Conservation (phyloP, 2,329 filamentous ascomycete species). For the Fusarium paranaense region DNA sequence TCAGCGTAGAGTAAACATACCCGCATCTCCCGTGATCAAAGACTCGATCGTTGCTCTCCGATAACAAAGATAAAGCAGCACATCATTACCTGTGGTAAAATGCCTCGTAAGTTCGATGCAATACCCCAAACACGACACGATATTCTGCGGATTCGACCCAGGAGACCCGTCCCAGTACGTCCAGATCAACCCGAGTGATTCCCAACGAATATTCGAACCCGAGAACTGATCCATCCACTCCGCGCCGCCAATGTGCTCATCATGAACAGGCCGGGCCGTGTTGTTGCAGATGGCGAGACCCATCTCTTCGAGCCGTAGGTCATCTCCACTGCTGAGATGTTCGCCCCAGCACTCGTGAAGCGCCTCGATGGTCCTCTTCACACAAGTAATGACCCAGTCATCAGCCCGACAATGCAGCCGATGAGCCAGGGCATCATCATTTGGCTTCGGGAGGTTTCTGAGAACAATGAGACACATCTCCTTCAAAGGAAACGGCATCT, state of each 20-base stretch:
- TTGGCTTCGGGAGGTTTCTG: constrained; percentile 48
- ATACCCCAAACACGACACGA: constrained; percentile 35
- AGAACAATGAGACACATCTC: constrained; percentile 55
- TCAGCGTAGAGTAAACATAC: constrained; percentile 40
- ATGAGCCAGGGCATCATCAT: constrained; percentile 30
- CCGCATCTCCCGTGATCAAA: constrained; percentile 54
- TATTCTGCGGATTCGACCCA: not conserved
- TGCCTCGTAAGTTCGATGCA: constrained; percentile 50
- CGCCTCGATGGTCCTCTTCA: constrained; percentile 45
- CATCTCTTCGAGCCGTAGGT: constrained; percentile 50
- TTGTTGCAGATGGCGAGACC: constrained; percentile 53
- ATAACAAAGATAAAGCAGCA: constrained; percentile 52
- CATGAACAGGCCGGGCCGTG: constrained; percentile 50
- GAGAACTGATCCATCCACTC: constrained; percentile 56
- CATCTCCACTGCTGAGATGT: constrained; percentile 40
- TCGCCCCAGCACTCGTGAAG: constrained; percentile 49
- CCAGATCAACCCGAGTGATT: constrained; percentile 55
- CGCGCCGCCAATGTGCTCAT: constrained; percentile 49
- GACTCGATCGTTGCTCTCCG: constrained; percentile 52
- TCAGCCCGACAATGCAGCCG: constrained; percentile 42
- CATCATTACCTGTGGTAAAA: constrained; percentile 48
- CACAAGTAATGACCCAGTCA: constrained; percentile 48
- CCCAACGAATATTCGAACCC: constrained; percentile 56
- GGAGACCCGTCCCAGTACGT: constrained; percentile 30
- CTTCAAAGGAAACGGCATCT: constrained; percentile 44